Percentiles rank a stretch among this genome's conserved stretches.
Evolutionary conservation across 306 rosid genomes (phyloP).

Genomic region (Mimosa bimucronata): DNA sequence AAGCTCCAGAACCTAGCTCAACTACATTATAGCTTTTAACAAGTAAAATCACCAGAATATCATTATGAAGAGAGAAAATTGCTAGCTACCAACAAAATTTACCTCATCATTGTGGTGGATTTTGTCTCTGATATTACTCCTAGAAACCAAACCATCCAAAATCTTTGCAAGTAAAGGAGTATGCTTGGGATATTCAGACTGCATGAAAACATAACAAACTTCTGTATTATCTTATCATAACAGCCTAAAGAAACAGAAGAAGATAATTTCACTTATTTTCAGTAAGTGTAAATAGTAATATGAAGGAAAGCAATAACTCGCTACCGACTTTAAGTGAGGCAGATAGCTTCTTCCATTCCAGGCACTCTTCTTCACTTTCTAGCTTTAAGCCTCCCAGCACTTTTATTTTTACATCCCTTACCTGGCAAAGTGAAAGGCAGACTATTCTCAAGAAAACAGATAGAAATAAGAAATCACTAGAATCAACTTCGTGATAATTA

Average conservation of each 20-base stretch:
- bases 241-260: slow-evolving; percentile 22
- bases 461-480: slow-evolving; percentile 19
- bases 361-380: slow-evolving; percentile 67
- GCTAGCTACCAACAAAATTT: slow-evolving; percentile 13
- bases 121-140: slow-evolving; percentile 59
- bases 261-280: neutral
- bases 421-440: slow-evolving; percentile 54
- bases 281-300: slow-evolving; percentile 12
- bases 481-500: slow-evolving; percentile 26
- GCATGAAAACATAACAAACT: slow-evolving; percentile 46
- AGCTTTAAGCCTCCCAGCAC: slow-evolving; percentile 76
- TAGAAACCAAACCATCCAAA: slow-evolving; percentile 83
- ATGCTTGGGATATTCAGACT: slow-evolving; percentile 88
- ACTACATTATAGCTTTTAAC: slow-evolving; percentile 1
- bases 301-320: slow-evolving; percentile 26
- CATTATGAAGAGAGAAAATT: slow-evolving; percentile 1
- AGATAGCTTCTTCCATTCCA: slow-evolving; percentile 79
- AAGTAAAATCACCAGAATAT: no score
- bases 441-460: slow-evolving; percentile 32
- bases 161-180: slow-evolving; percentile 84
- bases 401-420: slow-evolving; percentile 85
- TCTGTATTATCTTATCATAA: slow-evolving; percentile 9
- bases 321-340: slow-evolving; percentile 70
- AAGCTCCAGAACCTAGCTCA: slow-evolving; percentile 27
- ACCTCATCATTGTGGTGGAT: slow-evolving; percentile 70